phyloP scores from a whole-genome alignment of 2,329 filamentous ascomycete species.

The Beauveria caledonica region DNA sequence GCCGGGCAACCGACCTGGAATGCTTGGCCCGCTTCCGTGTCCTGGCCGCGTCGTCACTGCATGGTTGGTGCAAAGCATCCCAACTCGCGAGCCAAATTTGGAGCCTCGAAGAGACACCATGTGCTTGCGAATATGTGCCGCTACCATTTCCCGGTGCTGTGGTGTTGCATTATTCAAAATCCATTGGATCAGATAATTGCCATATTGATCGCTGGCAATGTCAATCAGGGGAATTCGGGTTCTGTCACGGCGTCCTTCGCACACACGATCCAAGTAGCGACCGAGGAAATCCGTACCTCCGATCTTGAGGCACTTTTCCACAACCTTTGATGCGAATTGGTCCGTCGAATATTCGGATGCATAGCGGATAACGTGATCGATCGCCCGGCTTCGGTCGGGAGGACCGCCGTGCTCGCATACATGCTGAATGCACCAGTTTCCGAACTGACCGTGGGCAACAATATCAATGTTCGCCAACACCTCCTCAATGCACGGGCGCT shows the following conservation, averaged over 20 bases:
- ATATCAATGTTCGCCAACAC: slow-evolving; percentile 92
- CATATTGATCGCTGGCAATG: slow-evolving; percentile 97
- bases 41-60: slow-evolving; percentile 82
- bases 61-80: slow-evolving; percentile 97
- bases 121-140: slow-evolving; percentile 92
- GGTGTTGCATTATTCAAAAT: slow-evolving; percentile 81
- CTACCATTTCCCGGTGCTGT: slow-evolving; percentile 88
- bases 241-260: slow-evolving; percentile 80
- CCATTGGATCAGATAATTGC: slow-evolving; percentile 97
- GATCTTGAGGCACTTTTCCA: slow-evolving; percentile 98
- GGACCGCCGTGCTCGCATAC: slow-evolving; percentile 94
- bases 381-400: slow-evolving; percentile 82
- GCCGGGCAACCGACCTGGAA: slow-evolving; percentile 48
- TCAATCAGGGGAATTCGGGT: slow-evolving; percentile 96
- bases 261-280: slow-evolving; percentile 88
- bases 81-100: slow-evolving; percentile 96
- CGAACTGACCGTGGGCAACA: slow-evolving; percentile 94
- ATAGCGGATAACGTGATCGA: slow-evolving; percentile 91
- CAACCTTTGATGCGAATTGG: slow-evolving; percentile 97
- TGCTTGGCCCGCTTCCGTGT: slow-evolving; percentile 63
- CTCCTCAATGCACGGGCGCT: slow-evolving; percentile 96
- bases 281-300: slow-evolving; percentile 83
- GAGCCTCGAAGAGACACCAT: slow-evolving; percentile 98
- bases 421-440: slow-evolving; percentile 99
- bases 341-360: slow-evolving; percentile 97